Evolutionary conservation across 1,284 basidiomycete genomes (phyloP).

Genomic region (Cerrena zonata): DNA sequence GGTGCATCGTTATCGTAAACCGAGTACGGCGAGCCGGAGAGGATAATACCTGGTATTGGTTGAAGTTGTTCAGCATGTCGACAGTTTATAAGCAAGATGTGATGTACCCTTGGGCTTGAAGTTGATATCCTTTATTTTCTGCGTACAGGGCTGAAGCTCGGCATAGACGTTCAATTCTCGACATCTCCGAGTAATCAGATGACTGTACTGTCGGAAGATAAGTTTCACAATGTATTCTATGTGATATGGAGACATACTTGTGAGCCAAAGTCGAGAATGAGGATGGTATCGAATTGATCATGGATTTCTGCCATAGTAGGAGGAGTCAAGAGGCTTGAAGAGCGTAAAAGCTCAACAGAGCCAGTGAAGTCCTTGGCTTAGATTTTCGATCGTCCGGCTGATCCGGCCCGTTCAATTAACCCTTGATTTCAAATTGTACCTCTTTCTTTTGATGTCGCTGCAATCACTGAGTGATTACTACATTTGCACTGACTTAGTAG

Average conservation of each 20-base stretch:
- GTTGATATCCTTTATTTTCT: slow-evolving; percentile 81
- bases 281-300: slow-evolving; percentile 92
- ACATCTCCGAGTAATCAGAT: slow-evolving; percentile 96
- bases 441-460: no score
- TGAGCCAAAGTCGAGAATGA: slow-evolving; percentile 97
- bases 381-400: no score
- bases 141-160: slow-evolving; percentile 96
- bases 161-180: slow-evolving; percentile 97
- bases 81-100: no score
- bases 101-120: slow-evolving; percentile 89
- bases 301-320: slow-evolving; percentile 89
- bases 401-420: no score
- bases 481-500: no score
- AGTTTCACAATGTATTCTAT: no score
- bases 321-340: no score
- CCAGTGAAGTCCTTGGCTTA: no score
- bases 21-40: slow-evolving; percentile 97
- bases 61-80: no score
- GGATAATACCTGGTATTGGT: slow-evolving; percentile 77
- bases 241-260: slow-evolving; percentile 66
- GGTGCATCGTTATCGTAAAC: slow-evolving; percentile 93
- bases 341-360: no score
- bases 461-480: no score
- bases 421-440: no score
- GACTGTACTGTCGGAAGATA: slow-evolving; percentile 78